These are phyloP conservation scores for Talaromyces nanjingensis DNA, from an alignment of 495 filamentous ascomycete species.

Conservation along the genomic window DNA sequence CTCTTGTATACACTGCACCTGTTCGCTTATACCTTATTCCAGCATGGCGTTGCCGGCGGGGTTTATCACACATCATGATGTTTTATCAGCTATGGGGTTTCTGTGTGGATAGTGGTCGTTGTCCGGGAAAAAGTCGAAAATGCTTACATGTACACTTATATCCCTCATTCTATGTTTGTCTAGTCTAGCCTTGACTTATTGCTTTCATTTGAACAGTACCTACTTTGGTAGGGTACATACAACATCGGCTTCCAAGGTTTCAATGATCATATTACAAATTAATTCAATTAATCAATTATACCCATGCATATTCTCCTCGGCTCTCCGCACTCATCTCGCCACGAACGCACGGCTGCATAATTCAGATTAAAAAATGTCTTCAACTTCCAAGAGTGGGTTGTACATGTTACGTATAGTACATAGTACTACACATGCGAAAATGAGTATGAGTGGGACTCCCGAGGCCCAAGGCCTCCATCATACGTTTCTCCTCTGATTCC, in stretches of 20 bases:
- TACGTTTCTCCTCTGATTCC: background rate
- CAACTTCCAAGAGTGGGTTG: background rate
- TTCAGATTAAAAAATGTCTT: background rate
- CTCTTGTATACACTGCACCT: background rate
- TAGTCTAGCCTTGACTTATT: background rate
- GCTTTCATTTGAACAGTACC: background rate
- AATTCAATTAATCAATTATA: background rate
- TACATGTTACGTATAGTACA: background rate
- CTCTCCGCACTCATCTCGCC: background rate
- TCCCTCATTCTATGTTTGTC: background rate
- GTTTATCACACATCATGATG: background rate
- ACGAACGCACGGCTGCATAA: background rate
- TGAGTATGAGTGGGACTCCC: background rate
- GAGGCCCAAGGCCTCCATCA: background rate
- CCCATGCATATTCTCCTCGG: background rate
- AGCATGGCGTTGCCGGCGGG: conserved; percentile 10
- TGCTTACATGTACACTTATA: background rate
- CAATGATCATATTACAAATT: background rate
- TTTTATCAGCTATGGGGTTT: background rate
- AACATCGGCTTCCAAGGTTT: background rate
- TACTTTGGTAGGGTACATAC: background rate
- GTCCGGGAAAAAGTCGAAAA: background rate
- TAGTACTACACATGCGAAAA: background rate
- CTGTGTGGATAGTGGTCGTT: background rate
- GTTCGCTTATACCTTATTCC: conserved; percentile 3